Base-by-base conservation (phyloP, 441 rosid species). In the Viola pubescens region DNA sequence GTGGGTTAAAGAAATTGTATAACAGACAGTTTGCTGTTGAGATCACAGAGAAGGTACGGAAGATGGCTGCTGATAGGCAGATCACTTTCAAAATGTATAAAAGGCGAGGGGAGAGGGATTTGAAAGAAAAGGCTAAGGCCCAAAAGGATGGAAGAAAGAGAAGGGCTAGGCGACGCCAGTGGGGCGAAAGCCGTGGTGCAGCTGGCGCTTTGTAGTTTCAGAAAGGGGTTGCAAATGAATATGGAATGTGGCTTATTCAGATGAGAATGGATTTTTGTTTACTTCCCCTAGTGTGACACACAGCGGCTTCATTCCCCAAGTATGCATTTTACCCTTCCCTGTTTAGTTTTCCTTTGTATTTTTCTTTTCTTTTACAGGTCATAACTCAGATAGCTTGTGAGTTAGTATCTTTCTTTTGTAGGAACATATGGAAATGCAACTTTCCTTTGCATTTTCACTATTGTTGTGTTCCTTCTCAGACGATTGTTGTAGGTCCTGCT, bases 41-140 rank as follows among this genome's bases (percentile, higher is more conserved):
- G 73, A 82, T 90, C 52, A 83, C 97, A 0, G 91, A 87, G 74
- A 90, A 84, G 66, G 91, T 90, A 69, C 82, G 89, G 72, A 78
- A 81, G 72, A 90, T 90, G 91, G 89, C 97, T 52, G 94, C 71
- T 0, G 89, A 85, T 37, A 82, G 87, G 75, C 67, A 80, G 42
- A 68, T 81, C 19, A 83, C 83, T 48, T 90, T 90, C 67, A 90
- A 87, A 75, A 85, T 87, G 91, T 87, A 83, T 72, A 90, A 85
- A 70, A 75, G 95, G 56, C 77, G 88, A 57, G 97, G 97, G 61
- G 96, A 80, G 73, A 77, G 84, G 62, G 83, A 79, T 75, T 80
- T 86, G 69, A 75, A 49, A 56, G 85, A 84, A 74, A 86, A 81
- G 68, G 76, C 13, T 2, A 86, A 86, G 83, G 70, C 58, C 4